Conservation (phyloP, 495 filamentous ascomycete genomes). For the Penicillium tannophilum region DNA sequence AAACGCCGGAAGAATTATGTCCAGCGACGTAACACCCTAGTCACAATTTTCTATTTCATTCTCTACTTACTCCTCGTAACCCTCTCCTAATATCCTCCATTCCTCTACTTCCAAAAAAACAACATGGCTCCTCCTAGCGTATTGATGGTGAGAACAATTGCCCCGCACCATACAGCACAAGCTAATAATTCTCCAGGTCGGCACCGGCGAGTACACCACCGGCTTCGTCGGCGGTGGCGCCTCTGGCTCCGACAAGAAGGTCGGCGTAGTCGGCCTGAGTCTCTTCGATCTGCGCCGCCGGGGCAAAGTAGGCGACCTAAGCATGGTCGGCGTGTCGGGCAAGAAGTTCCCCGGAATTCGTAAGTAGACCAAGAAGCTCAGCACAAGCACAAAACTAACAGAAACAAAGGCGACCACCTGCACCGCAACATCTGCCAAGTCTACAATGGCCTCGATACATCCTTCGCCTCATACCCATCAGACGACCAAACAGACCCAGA, state of each 20-base stretch:
- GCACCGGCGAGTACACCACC: slow-evolving; percentile 95
- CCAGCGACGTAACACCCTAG: slow-evolving; percentile 18
- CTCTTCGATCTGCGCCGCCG: slow-evolving; percentile 87
- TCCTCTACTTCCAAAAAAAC: slow-evolving; percentile 11
- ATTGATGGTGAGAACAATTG: slow-evolving; percentile 68
- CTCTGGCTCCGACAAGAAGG: slow-evolving; percentile 86
- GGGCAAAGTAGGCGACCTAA: slow-evolving; percentile 82
- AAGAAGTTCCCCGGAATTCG: slow-evolving; percentile 89
- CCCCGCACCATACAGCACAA: background rate
- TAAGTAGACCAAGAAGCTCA: slow-evolving; percentile 41
- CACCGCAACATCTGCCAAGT: slow-evolving; percentile 83
- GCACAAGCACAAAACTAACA: background rate
- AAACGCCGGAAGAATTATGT: slow-evolving; percentile 36
- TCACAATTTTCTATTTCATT: slow-evolving; percentile 14
- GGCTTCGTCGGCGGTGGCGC: slow-evolving; percentile 79
- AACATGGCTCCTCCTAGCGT: slow-evolving; percentile 80
- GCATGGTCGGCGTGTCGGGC: slow-evolving; percentile 89
- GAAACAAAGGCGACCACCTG: slow-evolving; percentile 69
- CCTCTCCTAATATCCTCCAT: slow-evolving; percentile 2
- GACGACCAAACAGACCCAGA: slow-evolving; percentile 72
- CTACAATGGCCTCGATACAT: slow-evolving; percentile 84
- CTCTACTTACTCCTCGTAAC: slow-evolving; percentile 13
- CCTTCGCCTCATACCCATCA: slow-evolving; percentile 79
- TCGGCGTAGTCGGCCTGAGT: slow-evolving; percentile 87
- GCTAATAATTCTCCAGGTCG: slow-evolving; percentile 55